Conservation (phyloP, 2,329 filamentous ascomycete genomes). For the Blumeria hordei region DNA sequence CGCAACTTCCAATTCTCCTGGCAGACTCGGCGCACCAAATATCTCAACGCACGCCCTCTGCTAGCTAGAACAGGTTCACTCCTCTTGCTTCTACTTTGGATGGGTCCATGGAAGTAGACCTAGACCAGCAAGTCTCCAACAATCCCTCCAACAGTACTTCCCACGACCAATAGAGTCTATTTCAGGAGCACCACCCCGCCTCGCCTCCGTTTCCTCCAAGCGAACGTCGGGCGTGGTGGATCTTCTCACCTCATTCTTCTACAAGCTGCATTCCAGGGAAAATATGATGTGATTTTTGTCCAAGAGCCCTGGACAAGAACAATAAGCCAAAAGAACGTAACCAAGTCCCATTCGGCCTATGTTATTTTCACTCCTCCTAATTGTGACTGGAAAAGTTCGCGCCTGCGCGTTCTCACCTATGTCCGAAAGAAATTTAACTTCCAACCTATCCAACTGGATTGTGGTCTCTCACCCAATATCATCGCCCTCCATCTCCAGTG, state of each 20-base stretch:
- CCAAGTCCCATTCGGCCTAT: neutral
- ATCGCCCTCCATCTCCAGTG: neutral
- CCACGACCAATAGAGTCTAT: neutral
- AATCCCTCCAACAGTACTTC: neutral
- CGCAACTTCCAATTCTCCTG: neutral
- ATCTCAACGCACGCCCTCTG: neutral
- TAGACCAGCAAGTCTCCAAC: neutral
- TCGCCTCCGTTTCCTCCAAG: neutral
- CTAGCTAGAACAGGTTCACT: neutral
- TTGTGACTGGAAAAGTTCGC: too few relatives aligned
- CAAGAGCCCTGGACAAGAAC: neutral
- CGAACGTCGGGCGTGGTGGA: neutral
- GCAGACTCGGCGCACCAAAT: neutral
- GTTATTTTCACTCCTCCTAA: neutral
- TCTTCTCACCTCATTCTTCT: neutral
- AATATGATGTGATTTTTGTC: neutral
- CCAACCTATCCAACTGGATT: neutral
- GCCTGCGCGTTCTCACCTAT: too few relatives aligned
- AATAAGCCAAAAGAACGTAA: neutral
- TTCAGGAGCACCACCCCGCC: neutral
- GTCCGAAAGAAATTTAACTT: too few relatives aligned
- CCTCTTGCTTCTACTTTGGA: neutral
- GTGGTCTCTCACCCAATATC: neutral
- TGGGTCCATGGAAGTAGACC: constrained; percentile 1
- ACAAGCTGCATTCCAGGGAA: neutral